Base-by-base conservation (phyloP, 129 eudicot genomes). In the carrot (Daucus carota) region DNA sequence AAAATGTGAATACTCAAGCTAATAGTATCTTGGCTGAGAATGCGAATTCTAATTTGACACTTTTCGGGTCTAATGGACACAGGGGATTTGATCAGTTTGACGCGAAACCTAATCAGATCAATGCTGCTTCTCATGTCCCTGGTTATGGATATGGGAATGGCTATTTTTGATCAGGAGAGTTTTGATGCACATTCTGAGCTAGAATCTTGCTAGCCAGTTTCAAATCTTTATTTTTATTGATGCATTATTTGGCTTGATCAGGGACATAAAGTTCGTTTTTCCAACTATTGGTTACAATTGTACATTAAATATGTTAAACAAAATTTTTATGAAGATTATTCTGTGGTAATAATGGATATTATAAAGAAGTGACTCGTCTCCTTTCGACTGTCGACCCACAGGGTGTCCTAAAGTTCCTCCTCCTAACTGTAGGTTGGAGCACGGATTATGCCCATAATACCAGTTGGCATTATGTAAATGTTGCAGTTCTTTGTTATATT, bases 31-130 rank as follows among this genome's bases (percentile, higher is more conserved):
- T 83, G 76, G 18, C 71, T 41, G 86, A 60, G 70, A 62, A 40
- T 40, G 73, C 80, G 0, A 62, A 74, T 70, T 57, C 78, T 59
- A 57, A 24, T 57, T 44, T 71, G 42, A 62, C 85, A 14, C 44
- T 73, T 48, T 78, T 86, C 22, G 78, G 74, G 9, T 67, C 66
- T 26, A 78, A 75, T 86, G 73, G 48, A 54, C 33, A 44, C 33
- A 73, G 79, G 14, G 80, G 42, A 50, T 42, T 77, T 62, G 86
- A 81, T 41, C 75, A 80, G 12, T 78, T 62, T 80, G 90, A 86
- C 45, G 38, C 33, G 33, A 86, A 86, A 68, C 81, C 79, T 47
- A 47, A 12, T 40, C 36, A 48, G 71, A n/a, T 18, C 71, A 16
- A 60, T 74, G 7, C 72, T 33, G 46, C 26, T 81, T 54, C 73